phyloP scores from a whole-genome alignment of 768 basidiomycete species.

The Sarcodon sp. region DNA sequence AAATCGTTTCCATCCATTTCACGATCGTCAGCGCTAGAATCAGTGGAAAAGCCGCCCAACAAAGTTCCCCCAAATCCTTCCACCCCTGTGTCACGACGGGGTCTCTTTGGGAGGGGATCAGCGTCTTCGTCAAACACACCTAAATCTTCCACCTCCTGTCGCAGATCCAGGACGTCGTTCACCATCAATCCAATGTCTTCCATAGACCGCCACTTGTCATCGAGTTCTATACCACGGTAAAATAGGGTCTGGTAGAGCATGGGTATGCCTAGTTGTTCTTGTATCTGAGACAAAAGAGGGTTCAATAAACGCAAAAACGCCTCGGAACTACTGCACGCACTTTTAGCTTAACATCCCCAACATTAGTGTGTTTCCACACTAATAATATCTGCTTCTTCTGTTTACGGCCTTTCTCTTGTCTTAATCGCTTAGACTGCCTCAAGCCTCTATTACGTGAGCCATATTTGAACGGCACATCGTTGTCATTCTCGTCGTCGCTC shows the following conservation, averaged over 20 bases:
- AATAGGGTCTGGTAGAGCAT: constrained; percentile 69
- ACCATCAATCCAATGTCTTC: constrained; percentile 42
- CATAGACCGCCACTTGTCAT: constrained; percentile 39
- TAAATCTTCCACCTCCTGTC: constrained; percentile 46
- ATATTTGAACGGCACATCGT: constrained; percentile 16
- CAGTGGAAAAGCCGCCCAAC: constrained; percentile 29
- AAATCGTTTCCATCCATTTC: constrained; percentile 5
- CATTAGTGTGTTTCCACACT: constrained; percentile 50
- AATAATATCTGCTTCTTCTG: constrained; percentile 40
- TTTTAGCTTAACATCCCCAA: constrained; percentile 71
- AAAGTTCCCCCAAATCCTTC: constrained; percentile 67
- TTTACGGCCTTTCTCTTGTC: constrained; percentile 37
- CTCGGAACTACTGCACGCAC: constrained; percentile 22
- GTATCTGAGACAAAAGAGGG: constrained; percentile 29
- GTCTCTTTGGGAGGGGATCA: constrained; percentile 13
- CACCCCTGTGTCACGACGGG: constrained; percentile 31
- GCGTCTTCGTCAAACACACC: constrained; percentile 43
- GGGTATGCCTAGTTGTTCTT: constrained; percentile 50
- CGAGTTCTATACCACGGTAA: constrained; percentile 46
- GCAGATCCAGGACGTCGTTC: constrained; percentile 55
- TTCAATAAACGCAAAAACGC: not conserved
- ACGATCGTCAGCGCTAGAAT: constrained; percentile 1
- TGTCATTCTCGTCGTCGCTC: constrained; percentile 3
- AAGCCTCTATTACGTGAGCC: constrained; percentile 26
- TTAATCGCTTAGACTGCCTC: constrained; percentile 57